Conservation (phyloP, 768 basidiomycete species). For the Neoboletus magnificus region DNA sequence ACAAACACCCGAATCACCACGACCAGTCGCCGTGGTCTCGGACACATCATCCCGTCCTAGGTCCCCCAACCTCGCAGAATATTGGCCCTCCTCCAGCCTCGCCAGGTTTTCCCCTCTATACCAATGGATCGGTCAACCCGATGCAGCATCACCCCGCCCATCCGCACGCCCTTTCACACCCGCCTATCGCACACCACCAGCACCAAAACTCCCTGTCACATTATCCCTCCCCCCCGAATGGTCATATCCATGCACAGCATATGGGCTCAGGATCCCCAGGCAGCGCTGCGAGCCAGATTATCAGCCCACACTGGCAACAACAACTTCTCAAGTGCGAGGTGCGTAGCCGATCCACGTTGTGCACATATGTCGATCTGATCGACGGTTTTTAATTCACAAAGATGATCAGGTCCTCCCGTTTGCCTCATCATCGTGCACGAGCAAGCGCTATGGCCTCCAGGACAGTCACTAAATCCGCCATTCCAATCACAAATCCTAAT, state of each 20-base stretch:
- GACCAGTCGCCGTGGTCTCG: conserved; percentile 74
- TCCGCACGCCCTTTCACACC: conserved; percentile 46
- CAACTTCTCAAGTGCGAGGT: conserved; percentile 93
- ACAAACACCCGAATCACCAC: conserved; percentile 72
- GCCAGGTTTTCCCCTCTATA: conserved; percentile 73
- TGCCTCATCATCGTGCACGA: conserved; percentile 91
- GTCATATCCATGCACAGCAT: conserved; percentile 57
- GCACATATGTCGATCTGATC: conserved; percentile 19
- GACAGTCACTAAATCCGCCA: conserved; percentile 79
- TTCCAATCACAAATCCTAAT: conserved; percentile 91
- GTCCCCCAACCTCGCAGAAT: conserved; percentile 36
- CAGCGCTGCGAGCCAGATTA: conserved; percentile 53
- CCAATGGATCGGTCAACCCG: conserved; percentile 60
- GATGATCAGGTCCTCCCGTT: conserved; percentile 82
- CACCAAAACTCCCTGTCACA: conserved; percentile 80
- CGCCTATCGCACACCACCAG: conserved; percentile 63
- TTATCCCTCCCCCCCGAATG: conserved; percentile 76
- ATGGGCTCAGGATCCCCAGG: conserved; percentile 59
- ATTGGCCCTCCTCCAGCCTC: conserved; percentile 67
- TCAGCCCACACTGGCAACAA: conserved; percentile 88
- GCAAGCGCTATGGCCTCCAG: conserved; percentile 94
- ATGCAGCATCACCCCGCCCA: conserved; percentile 62
- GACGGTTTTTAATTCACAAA: conserved; percentile 32
- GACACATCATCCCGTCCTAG: conserved; percentile 56
- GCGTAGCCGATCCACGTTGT: conserved; percentile 35